Evolutionary conservation across 768 basidiomycete genomes (phyloP), one percentile per base, ranked within the genome.

Genomic region (Agaricus blazei): DNA sequence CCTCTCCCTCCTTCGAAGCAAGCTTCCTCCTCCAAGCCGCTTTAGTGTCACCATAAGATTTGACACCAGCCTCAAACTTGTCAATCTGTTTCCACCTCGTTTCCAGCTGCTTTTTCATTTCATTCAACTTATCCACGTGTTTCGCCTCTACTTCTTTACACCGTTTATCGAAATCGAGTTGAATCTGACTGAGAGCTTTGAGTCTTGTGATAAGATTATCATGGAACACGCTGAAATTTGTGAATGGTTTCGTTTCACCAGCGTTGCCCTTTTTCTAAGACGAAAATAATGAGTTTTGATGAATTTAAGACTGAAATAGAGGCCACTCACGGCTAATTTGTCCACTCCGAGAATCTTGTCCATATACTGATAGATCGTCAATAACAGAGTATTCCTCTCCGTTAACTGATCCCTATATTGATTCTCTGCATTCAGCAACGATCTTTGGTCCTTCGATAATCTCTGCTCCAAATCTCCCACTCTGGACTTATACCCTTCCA

Each of bases 361-460:
- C 78, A 96, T 81, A 65, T 95, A 94, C 70, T 97, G 93, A 68
- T 93, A 97, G 27, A 97, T 90, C 7, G 92, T 93, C 62, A 97
- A 74, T 51, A 98, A 72, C 29, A 98, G 75, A 26, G 93, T 94
- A 67, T 94, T 97, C 54, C 93, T 77, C 75, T 98, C 96, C 15
- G 92, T 93, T 34, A 96, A 69, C 71, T 98, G 95, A 70, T 96
- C 91, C 27, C 94, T 79, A 65, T 90, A 93, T 69, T 92, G 87
- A 52, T 72, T 81, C 69, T 96, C 93, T 2, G 85, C 83, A 24
- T 71, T 67, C 59, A 91, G 67, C 56, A 93, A 66, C 41, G 82
- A 76, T 37, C 89, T 76, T 67, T 93, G 90, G 59, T 94, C 93
- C 68, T 91, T 92, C 40, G 83, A 81, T 59, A 95, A 69, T 55